Evolutionary conservation across 495 filamentous ascomycete genomes (phyloP).

Genomic region (Aspergillus diversus): DNA sequence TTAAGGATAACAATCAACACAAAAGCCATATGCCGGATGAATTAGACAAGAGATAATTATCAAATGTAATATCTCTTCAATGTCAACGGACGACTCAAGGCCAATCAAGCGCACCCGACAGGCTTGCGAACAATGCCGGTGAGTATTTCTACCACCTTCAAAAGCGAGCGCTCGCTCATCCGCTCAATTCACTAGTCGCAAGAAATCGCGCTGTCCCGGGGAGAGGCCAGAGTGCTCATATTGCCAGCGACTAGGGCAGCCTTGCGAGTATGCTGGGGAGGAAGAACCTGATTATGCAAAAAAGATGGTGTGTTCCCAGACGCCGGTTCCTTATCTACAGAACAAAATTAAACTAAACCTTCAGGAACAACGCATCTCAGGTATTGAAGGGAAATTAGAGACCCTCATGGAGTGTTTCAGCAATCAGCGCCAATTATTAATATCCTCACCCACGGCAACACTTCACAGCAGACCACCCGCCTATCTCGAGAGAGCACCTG

Average conservation of each 20-base stretch:
- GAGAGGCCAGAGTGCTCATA: conserved; percentile 15
- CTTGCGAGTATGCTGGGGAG: conserved; percentile 16
- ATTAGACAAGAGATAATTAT: background rate
- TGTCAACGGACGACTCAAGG: conserved; percentile 8
- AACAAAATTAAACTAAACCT: background rate
- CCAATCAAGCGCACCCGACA: conserved; percentile 15
- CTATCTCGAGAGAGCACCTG: background rate
- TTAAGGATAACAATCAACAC: background rate
- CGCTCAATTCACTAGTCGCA: conserved; percentile 2
- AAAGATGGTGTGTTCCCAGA: conserved; percentile 10
- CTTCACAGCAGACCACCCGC: background rate
- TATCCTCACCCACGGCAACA: background rate
- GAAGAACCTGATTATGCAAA: conserved; percentile 12
- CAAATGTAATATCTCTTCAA: background rate
- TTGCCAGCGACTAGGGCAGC: conserved; percentile 13
- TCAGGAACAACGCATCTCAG: conserved; percentile 17
- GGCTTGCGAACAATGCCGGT: conserved; percentile 19
- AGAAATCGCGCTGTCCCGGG: conserved; percentile 18
- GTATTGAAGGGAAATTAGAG: conserved; percentile 16
- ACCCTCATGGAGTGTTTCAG: conserved; percentile 15
- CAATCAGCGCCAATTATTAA: conserved; percentile 2
- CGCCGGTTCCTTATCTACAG: no score
- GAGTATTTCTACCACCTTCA: background rate
- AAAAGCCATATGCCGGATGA: background rate
- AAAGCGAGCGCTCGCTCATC: background rate